phyloP scores from a whole-genome alignment of 2,329 filamentous ascomycete genomes.

The Taxawa tesnikishii region DNA sequence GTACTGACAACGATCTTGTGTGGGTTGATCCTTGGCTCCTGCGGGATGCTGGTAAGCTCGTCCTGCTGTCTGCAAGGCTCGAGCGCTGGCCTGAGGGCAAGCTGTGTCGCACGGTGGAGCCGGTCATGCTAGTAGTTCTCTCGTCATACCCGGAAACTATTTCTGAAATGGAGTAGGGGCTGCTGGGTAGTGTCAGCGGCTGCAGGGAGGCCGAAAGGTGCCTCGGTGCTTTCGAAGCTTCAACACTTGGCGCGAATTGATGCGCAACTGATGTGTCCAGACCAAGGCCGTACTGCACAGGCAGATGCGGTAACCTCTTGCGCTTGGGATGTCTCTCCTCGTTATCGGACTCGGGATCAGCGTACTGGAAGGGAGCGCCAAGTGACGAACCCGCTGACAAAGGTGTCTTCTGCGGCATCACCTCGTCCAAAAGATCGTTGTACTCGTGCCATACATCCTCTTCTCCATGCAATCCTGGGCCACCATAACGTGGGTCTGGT shows the following conservation, averaged over 20 bases:
- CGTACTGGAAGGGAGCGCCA: slow-evolving; percentile 40
- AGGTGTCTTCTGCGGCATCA: slow-evolving; percentile 40
- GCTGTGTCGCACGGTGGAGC: background rate
- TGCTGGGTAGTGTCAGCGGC: slow-evolving; percentile 5
- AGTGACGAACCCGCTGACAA: slow-evolving; percentile 45
- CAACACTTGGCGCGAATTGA: too few species aligned
- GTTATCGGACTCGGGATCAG: slow-evolving; percentile 18
- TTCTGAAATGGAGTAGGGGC: slow-evolving; percentile 9
- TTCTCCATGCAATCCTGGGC: slow-evolving; percentile 38
- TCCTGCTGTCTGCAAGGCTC: background rate
- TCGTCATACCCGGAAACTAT: slow-evolving; percentile 7
- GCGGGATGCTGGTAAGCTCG: background rate
- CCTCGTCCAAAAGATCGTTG: slow-evolving; percentile 71
- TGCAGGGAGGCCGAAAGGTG: slow-evolving; percentile 20
- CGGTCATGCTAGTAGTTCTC: slow-evolving; percentile 2
- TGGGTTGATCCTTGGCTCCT: background rate
- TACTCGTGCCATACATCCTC: slow-evolving; percentile 95
- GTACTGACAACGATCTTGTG: background rate
- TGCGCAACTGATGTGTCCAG: too few species aligned
- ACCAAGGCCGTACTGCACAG: background rate
- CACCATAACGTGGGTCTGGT: slow-evolving; percentile 47
- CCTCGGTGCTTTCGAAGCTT: background rate
- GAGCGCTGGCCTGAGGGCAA: background rate
- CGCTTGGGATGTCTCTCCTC: background rate
- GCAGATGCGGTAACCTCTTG: background rate